Evolutionary conservation across 345 rosid species (phyloP).

Genomic region (Orychophragmus violaceus): DNA sequence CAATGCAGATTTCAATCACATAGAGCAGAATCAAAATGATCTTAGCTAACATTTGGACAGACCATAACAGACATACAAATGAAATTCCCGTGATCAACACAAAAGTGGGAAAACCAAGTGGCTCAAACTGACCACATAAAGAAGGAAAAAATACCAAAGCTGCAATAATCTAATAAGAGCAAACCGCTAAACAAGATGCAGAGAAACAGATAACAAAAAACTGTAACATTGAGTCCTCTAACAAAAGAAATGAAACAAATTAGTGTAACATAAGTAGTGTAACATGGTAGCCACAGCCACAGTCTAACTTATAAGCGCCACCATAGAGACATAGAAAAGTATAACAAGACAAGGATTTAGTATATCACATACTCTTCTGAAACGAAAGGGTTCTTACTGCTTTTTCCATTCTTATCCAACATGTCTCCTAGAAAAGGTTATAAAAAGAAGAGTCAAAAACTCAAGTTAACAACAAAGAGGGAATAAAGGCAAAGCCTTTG

Average conservation of each 20-base stretch:
- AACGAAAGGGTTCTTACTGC: slow-evolving; percentile 8
- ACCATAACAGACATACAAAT: not conserved
- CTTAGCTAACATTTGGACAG: not conserved
- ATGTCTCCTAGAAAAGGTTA: slow-evolving; percentile 8
- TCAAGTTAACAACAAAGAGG: not conserved
- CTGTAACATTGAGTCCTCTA: not conserved
- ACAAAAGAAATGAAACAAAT: not conserved
- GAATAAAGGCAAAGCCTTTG: not conserved
- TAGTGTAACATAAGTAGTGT: not conserved
- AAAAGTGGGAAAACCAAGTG: not conserved
- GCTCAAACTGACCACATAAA: not conserved
- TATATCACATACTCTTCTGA: slow-evolving; percentile 28
- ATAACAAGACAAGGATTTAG: not conserved
- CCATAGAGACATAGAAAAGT: too few relatives aligned
- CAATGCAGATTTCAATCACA: slow-evolving; percentile 9
- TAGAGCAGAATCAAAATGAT: not conserved
- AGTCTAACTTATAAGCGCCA: not conserved
- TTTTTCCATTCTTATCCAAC: slow-evolving; percentile 16
- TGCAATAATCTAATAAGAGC: not conserved
- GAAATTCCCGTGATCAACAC: not conserved
- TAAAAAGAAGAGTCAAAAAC: not conserved
- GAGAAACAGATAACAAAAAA: too few relatives aligned
- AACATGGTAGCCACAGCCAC: not conserved
- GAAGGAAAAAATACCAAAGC: not conserved
- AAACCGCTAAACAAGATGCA: not conserved